phyloP scores from a whole-genome alignment of 1,284 basidiomycete species.

The Butyriboletus regius region DNA sequence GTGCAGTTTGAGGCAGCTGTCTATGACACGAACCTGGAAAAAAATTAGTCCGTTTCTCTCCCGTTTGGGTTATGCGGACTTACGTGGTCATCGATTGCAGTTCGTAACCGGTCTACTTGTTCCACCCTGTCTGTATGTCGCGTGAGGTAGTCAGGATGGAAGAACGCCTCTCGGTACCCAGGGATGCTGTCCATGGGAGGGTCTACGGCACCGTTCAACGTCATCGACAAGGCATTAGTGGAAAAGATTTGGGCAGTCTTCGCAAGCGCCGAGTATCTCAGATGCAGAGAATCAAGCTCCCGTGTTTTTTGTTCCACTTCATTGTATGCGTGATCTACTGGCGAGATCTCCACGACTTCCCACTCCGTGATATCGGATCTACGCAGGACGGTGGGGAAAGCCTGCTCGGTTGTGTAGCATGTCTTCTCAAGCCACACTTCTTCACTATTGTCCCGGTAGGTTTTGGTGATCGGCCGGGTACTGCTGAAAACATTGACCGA shows the following conservation, averaged over 20 bases:
- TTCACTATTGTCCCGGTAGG: constrained; percentile 54
- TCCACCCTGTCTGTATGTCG: constrained; percentile 66
- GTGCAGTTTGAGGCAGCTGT: constrained; percentile 78
- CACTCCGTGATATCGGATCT: constrained; percentile 82
- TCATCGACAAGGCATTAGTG: constrained; percentile 82
- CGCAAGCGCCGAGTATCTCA: constrained; percentile 68
- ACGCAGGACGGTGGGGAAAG: constrained; percentile 85
- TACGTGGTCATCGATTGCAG: constrained; percentile 78
- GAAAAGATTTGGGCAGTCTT: constrained; percentile 67
- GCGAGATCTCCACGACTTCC: constrained; percentile 74
- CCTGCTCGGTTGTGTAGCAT: constrained; percentile 77
- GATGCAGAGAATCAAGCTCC: constrained; percentile 64
- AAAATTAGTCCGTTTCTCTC: constrained; percentile 1
- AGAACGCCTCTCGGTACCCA: constrained; percentile 72
- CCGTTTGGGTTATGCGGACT: constrained; percentile 11
- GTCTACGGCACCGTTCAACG: constrained; percentile 81
- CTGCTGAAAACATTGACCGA: constrained; percentile 77
- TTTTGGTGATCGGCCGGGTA: constrained; percentile 60
- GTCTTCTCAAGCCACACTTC: constrained; percentile 87
- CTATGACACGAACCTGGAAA: constrained; percentile 66
- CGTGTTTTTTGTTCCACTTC: constrained; percentile 74
- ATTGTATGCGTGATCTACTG: constrained; percentile 75
- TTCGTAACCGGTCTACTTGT: constrained; percentile 62
- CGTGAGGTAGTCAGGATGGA: constrained; percentile 61
- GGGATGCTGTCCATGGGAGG: constrained; percentile 70